Evolutionary conservation across 78 protist genomes (phyloP).

Genomic region (Pelomyxa schiedti): DNA sequence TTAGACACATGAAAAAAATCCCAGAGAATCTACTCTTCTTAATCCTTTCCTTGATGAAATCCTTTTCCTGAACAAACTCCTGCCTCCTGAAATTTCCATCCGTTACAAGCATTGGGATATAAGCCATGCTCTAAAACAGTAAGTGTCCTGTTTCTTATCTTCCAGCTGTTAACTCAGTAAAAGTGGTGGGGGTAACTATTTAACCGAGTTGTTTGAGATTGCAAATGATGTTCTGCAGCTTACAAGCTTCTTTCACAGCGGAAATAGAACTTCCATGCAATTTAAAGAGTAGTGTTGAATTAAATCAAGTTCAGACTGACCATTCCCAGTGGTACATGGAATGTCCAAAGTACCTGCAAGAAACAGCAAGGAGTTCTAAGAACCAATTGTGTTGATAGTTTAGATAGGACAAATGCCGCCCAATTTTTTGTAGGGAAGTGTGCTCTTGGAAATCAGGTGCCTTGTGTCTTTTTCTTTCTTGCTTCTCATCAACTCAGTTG

Average conservation of each 20-base stretch:
- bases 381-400: constrained; percentile 95
- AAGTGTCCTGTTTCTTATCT: no score
- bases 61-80: constrained; percentile 40
- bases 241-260: constrained; percentile 33
- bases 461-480: background rate
- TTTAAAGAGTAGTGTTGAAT: background rate
- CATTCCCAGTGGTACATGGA: background rate
- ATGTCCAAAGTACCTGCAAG: constrained; percentile 9
- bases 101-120: constrained; percentile 56
- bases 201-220: constrained; percentile 1
- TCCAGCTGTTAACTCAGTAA: no score
- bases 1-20: constrained; percentile 66
- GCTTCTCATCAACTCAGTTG: constrained; percentile 1
- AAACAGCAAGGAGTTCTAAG: constrained; percentile 78
- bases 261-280: constrained; percentile 1
- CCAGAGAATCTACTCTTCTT: constrained; percentile 71
- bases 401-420: constrained; percentile 94
- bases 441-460: constrained; percentile 68
- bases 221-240: background rate
- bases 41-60: constrained; percentile 45
- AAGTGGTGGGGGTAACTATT: constrained; percentile 7
- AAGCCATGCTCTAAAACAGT: constrained; percentile 16
- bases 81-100: constrained; percentile 36
- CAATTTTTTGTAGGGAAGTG: constrained; percentile 77
- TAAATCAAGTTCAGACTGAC: no score